These are phyloP conservation scores for Staphylotrichum longicolle DNA, from an alignment of 495 filamentous ascomycete genomes.

Conservation along the genomic window DNA sequence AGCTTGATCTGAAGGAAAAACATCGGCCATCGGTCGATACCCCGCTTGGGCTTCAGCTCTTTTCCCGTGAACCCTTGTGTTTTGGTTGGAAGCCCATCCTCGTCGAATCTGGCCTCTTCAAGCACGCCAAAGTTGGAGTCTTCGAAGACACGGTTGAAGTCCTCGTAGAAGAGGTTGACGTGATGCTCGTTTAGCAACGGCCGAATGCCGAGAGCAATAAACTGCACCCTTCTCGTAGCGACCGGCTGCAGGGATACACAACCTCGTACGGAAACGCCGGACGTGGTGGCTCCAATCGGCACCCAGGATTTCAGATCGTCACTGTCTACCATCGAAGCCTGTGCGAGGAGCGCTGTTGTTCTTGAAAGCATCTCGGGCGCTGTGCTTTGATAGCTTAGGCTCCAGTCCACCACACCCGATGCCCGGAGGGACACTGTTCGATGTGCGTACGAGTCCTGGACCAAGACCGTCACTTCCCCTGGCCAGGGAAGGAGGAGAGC, in stretches of 20 bases:
- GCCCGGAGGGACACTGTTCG: constrained; percentile 22
- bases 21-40: constrained; percentile 84
- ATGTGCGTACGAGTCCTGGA: constrained; percentile 40
- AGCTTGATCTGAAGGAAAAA: constrained; percentile 75
- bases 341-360: constrained; percentile 52
- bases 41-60: constrained; percentile 61
- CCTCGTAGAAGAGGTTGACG: constrained; percentile 69
- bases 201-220: constrained; percentile 69
- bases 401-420: constrained; percentile 3
- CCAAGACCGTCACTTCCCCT: constrained; percentile 40
- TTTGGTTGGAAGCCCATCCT: constrained; percentile 29
- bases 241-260: constrained; percentile 68
- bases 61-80: constrained; percentile 51
- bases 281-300: constrained; percentile 60
- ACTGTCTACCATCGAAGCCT: constrained; percentile 59
- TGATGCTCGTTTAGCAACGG: constrained; percentile 54
- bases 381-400: not conserved
- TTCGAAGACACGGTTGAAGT: constrained; percentile 74
- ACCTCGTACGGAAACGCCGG: constrained; percentile 59
- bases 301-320: constrained; percentile 60
- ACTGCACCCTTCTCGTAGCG: constrained; percentile 71
- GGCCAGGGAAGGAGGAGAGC: constrained; percentile 68
- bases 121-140: constrained; percentile 73
- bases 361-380: constrained; percentile 14
- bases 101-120: constrained; percentile 43